Evolutionary conservation across 2,329 filamentous ascomycete species (phyloP).

Genomic region (Sclerotinia nivalis): DNA sequence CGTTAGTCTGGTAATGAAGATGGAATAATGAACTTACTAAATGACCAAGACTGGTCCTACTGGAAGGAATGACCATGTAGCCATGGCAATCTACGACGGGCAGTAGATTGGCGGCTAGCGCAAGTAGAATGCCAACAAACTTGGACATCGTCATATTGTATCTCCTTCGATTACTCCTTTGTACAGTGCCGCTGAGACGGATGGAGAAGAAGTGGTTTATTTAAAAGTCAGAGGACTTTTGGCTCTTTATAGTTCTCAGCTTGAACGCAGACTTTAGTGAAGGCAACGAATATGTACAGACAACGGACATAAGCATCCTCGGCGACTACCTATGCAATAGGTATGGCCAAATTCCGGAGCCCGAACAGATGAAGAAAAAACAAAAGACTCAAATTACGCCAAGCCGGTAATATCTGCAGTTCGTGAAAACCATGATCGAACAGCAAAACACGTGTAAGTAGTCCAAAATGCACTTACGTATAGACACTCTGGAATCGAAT

Average conservation of each 20-base stretch:
- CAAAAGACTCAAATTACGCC: neutral
- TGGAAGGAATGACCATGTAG: conserved; percentile 48
- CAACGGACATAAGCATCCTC: too few species aligned
- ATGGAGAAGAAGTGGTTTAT: neutral
- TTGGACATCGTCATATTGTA: neutral
- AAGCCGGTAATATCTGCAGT: neutral
- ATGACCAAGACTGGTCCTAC: conserved; percentile 48
- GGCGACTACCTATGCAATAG: neutral
- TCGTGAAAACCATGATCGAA: neutral
- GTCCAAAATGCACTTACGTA: neutral
- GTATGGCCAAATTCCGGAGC: neutral
- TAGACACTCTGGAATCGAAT: neutral
- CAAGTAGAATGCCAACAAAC: neutral
- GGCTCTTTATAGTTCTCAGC: neutral
- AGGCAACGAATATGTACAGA: neutral
- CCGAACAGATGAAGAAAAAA: neutral
- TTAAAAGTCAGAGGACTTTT: neutral
- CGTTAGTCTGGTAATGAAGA: neutral
- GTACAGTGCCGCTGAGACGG: neutral
- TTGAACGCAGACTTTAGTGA: neutral
- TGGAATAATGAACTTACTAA: conserved; percentile 45
- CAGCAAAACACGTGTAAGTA: neutral
- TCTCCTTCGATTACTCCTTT: neutral
- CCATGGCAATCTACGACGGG: conserved; percentile 44
- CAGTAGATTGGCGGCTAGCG: neutral